Conservation (phyloP, 2,329 filamentous ascomycete genomes). For the Intubia oerlemansii region DNA sequence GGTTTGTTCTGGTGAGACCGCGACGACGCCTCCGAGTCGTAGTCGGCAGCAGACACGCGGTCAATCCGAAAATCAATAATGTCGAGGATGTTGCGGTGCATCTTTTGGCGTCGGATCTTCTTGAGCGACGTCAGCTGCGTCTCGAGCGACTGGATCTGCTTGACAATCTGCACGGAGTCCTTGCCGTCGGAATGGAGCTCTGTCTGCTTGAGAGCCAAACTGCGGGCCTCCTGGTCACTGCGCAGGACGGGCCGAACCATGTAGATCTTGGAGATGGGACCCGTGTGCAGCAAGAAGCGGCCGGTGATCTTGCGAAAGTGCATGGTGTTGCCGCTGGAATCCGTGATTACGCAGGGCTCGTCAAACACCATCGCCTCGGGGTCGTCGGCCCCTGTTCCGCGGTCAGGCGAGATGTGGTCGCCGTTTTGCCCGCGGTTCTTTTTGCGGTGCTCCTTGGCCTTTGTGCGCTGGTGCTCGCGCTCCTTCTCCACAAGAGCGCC, state of each 20-base stretch:
- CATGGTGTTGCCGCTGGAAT: conserved; percentile 39
- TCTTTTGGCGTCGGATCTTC: conserved; percentile 49
- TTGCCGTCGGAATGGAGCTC: conserved; percentile 33
- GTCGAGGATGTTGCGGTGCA: conserved; percentile 61
- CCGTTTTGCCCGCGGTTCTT: conserved; percentile 29
- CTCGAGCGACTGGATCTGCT: conserved; percentile 57
- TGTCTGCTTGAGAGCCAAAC: conserved; percentile 56
- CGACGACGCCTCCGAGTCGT: neutral
- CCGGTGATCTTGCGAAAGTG: conserved; percentile 51
- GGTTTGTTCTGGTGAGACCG: neutral
- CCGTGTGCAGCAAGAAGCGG: conserved; percentile 42
- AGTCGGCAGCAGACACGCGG: conserved; percentile 9
- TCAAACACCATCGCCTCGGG: conserved; percentile 37
- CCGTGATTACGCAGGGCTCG: conserved; percentile 39
- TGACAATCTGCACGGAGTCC: conserved; percentile 45
- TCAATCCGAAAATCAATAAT: conserved; percentile 70
- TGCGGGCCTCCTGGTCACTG: conserved; percentile 28
- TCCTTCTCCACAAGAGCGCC: conserved; percentile 54
- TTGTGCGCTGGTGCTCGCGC: conserved; percentile 42
- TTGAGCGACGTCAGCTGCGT: conserved; percentile 56
- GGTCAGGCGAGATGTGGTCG: conserved; percentile 17
- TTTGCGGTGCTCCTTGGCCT: conserved; percentile 40
- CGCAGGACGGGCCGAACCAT: conserved; percentile 47
- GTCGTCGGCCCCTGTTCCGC: conserved; percentile 13
- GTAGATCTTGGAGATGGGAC: conserved; percentile 45